A percentile compares a stretch with the other conserved stretches of the same genome.
Conservation (phyloP, 2,329 filamentous ascomycete species). For the Nemania serpens region DNA sequence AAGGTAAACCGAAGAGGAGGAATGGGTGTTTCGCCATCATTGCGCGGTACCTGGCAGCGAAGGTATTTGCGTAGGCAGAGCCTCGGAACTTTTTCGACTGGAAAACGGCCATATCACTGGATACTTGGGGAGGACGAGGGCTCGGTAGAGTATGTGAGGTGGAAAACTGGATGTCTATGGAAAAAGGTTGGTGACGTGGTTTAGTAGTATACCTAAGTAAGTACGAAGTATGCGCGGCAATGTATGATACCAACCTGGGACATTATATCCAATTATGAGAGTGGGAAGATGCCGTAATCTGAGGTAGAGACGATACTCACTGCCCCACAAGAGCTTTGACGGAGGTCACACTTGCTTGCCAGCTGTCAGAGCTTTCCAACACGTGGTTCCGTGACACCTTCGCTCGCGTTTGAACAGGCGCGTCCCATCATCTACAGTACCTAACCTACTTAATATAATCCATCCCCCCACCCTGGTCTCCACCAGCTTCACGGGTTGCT, state of each 20-base stretch:
- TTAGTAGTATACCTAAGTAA: too few relatives aligned
- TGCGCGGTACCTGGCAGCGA: conserved; percentile 78
- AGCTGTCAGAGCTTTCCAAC: background rate
- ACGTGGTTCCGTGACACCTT: conserved; percentile 30
- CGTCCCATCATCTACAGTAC: conserved; percentile 6
- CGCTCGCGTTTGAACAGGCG: conserved; percentile 20
- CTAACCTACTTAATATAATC: too few relatives aligned
- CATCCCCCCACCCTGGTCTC: background rate
- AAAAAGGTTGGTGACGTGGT: too few relatives aligned
- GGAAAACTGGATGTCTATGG: too few relatives aligned
- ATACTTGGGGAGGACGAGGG: background rate
- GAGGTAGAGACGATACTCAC: too few relatives aligned
- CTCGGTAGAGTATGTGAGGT: background rate
- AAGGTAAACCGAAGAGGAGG: conserved; percentile 89
- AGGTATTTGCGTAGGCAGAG: conserved; percentile 65
- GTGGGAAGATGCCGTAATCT: too few relatives aligned
- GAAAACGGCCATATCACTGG: conserved; percentile 67
- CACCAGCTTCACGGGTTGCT: conserved; percentile 2
- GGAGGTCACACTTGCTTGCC: too few relatives aligned
- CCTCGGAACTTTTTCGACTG: conserved; percentile 72
- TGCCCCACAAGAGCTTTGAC: too few relatives aligned
- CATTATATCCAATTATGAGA: too few relatives aligned
- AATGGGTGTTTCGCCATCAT: conserved; percentile 82
- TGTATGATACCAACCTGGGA: too few relatives aligned
- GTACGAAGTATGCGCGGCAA: too few relatives aligned